Percentiles rank a stretch among this genome's conserved stretches.
Conservation (phyloP, 140 eudicot genomes). For the Anethum foeniculum region DNA sequence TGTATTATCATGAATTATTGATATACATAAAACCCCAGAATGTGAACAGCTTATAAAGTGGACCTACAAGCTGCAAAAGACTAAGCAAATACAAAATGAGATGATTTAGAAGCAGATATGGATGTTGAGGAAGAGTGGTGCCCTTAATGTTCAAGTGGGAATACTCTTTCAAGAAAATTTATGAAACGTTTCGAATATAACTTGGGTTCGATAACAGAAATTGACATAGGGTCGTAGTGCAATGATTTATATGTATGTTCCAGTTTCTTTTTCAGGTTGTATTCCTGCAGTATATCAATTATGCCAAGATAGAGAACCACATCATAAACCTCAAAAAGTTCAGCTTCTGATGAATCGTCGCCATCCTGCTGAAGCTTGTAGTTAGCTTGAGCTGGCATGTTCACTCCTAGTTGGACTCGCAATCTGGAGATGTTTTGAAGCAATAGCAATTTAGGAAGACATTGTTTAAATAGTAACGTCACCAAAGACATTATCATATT, state of each 20-base stretch:
- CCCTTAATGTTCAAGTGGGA: conserved; percentile 43
- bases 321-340: conserved; percentile 77
- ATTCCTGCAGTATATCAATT: conserved; percentile 56
- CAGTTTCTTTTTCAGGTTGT: conserved; percentile 50
- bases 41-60: neutral
- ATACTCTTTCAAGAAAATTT: conserved; percentile 34
- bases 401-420: conserved; percentile 90
- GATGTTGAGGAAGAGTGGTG: neutral
- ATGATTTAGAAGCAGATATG: neutral
- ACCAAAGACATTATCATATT: neutral
- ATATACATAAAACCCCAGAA: conserved; percentile 1
- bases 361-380: conserved; percentile 45
- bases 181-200: conserved; percentile 32
- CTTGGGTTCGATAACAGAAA: conserved; percentile 56
- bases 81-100: neutral
- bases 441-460: neutral
- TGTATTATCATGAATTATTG: conserved; percentile 6
- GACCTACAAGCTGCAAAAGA: neutral
- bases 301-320: conserved; percentile 57
- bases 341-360: conserved; percentile 52
- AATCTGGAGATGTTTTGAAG: conserved; percentile 42
- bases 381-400: conserved; percentile 97
- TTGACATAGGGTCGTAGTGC: conserved; percentile 43
- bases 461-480: neutral
- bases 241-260: conserved; percentile 56